Evolutionary conservation across 176 grass and related monocot species (phyloP).

Genomic region (Tillandsia leiboldiana): DNA sequence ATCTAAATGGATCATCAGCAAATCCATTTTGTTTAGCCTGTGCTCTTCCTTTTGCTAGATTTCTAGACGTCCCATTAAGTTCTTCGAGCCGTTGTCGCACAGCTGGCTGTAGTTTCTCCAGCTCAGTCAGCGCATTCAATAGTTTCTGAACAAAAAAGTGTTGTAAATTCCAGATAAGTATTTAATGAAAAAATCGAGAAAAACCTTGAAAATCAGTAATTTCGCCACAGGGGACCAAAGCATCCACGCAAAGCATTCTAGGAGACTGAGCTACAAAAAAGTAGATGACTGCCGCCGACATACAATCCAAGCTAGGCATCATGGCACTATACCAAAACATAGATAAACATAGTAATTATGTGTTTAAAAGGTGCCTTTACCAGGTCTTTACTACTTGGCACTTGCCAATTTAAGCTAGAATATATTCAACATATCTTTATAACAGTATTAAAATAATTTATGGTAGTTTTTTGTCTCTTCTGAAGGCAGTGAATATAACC

Average conservation of each 20-base stretch:
- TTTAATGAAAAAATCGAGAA: background rate
- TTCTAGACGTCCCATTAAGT: constrained; percentile 27
- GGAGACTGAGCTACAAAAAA: background rate
- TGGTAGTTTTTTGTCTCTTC: background rate
- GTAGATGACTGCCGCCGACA: background rate
- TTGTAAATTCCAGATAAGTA: background rate
- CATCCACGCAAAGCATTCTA: background rate
- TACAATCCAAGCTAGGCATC: background rate
- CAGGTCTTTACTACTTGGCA: too few relatives aligned
- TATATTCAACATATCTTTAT: background rate
- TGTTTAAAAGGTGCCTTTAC: too few relatives aligned
- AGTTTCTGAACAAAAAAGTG: constrained; percentile 26
- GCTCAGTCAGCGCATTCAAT: constrained; percentile 31
- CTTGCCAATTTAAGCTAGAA: background rate
- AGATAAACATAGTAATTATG: too few relatives aligned
- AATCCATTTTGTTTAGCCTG: constrained; percentile 22
- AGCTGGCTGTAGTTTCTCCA: constrained; percentile 38
- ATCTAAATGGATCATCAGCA: constrained; percentile 18
- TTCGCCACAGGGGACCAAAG: background rate
- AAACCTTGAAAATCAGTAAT: background rate
- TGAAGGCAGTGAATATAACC: too few relatives aligned
- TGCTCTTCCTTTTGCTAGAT: constrained; percentile 14
- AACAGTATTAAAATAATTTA: background rate
- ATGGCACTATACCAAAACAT: too few relatives aligned
- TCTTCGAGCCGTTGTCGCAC: constrained; percentile 30